Base-by-base conservation (phyloP, 1,284 basidiomycete species). In the Trichosporon sp. region DNA sequence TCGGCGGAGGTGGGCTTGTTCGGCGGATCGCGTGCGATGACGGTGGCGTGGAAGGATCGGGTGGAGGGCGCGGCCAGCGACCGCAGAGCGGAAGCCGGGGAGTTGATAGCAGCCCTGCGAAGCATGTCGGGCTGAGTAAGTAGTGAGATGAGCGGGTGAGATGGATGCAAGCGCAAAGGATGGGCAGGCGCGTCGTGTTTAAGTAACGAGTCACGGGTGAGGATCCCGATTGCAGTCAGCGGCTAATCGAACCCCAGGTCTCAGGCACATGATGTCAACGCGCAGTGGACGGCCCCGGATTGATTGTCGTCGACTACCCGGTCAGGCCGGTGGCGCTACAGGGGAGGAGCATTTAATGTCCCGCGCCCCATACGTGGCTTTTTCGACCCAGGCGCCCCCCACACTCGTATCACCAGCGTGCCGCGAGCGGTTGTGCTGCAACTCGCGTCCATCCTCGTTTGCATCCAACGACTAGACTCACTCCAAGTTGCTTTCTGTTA, bases 11-110 rank as follows among this genome's bases (percentile, higher is more conserved):
- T 63, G 21, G 38, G 38, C 64, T 69, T 65, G 47, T 60, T 64
- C 15, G 64, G 32, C 31, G 64, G 64, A 23, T 65, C 65, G 21
- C 53, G 47, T 56, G 64, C 64, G 29, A 60, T 34, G 44, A 47
- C 3, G 18, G 68, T 64, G 67, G 65, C 63, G 64, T 68, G 70
- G 35, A 72, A 15, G 25, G 58, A 31, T 35, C 70, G 70, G 15
- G 62, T 47, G 13, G 63, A 21, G 23, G 56, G 27, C 5, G 56
- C 6, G 27, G 13, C 56, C 27, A 60, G 27, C 27, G 56, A n/a
- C 56, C 56, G 56, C 56, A 31, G 29, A 32, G 56, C 56, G 56
- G 56, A 21, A 31, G 29, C 27, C 15, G 27, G 56, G 18, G 56
- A 18, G 15, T 9, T n/a, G 56, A 60, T 29, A 60, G 56, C 56